These are phyloP conservation scores for Cryphonectria carpinicola DNA, from an alignment of 2,329 filamentous ascomycete genomes.

Conservation along the genomic window DNA sequence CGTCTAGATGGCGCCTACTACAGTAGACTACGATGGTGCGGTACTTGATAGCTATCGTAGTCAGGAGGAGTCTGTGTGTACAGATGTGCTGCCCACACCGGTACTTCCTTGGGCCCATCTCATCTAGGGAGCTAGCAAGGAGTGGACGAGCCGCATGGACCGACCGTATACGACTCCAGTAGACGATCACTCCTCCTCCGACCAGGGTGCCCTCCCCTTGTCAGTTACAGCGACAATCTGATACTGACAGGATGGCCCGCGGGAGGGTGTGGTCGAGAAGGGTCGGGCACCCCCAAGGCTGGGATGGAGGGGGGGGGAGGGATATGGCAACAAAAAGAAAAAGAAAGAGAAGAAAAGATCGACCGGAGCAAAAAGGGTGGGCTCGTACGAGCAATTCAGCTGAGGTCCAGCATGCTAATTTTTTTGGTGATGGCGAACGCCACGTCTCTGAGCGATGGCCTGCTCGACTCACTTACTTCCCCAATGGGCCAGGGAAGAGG, in stretches of 20 bases:
- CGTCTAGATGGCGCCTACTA: not conserved
- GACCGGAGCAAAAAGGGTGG: slow-evolving; percentile 1
- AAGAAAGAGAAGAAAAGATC: not conserved
- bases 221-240: not conserved
- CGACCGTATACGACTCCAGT: not conserved
- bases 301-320: not conserved
- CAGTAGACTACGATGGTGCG: not conserved
- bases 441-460: not conserved
- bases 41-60: not conserved
- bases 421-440: not conserved
- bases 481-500: not conserved
- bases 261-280: not conserved
- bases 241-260: not conserved
- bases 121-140: not conserved
- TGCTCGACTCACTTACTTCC: not conserved
- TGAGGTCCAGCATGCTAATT: not conserved
- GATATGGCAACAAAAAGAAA: not conserved
- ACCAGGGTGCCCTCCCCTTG: not conserved
- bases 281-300: not conserved
- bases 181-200: not conserved
- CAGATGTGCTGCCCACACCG: not conserved
- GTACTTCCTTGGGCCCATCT: not conserved
- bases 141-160: not conserved
- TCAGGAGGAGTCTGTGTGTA: not conserved
- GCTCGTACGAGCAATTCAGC: slow-evolving; percentile 1